These are phyloP conservation scores for Neofusicoccum ribis DNA, from an alignment of 2,329 filamentous ascomycete genomes.

Conservation along the genomic window DNA sequence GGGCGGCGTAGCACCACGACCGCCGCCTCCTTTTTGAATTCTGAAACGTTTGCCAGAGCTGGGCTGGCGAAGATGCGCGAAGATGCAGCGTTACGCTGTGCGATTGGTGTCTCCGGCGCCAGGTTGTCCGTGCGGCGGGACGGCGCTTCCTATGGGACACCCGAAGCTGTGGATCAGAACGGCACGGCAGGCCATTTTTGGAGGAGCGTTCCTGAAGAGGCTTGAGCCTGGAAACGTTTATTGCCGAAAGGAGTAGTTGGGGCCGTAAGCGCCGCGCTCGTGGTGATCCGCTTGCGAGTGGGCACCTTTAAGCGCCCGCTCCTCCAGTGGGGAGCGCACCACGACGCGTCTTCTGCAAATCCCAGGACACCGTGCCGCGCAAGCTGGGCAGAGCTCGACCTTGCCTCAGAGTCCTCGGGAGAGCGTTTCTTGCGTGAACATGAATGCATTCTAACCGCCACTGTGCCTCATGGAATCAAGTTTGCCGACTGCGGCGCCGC, in stretches of 20 bases:
- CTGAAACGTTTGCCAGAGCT: constrained; percentile 8
- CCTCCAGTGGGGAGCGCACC: not conserved
- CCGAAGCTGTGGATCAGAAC: not conserved
- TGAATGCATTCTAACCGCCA: not conserved
- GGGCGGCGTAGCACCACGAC: not conserved
- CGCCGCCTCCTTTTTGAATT: not conserved
- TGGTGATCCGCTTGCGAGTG: constrained; percentile 2
- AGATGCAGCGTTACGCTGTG: constrained; percentile 1
- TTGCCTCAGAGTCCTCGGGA: not conserved
- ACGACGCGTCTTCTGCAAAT: constrained; percentile 1
- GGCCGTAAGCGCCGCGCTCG: constrained; percentile 14
- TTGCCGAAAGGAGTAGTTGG: not conserved
- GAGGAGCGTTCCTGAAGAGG: not conserved
- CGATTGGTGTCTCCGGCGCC: not conserved
- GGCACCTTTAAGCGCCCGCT: not conserved
- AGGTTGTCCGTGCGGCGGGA: not conserved
- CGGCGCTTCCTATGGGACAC: not conserved
- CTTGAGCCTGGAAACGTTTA: not conserved
- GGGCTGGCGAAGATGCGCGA: not conserved
- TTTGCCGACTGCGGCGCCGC: constrained; percentile 8
- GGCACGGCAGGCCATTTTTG: not conserved
- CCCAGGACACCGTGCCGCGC: not conserved
- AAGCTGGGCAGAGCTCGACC: not conserved
- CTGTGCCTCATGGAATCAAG: constrained; percentile 7
- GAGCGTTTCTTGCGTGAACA: not conserved